phyloP scores from a whole-genome alignment of 495 filamentous ascomycete species.

The Haplographium delicatum region DNA sequence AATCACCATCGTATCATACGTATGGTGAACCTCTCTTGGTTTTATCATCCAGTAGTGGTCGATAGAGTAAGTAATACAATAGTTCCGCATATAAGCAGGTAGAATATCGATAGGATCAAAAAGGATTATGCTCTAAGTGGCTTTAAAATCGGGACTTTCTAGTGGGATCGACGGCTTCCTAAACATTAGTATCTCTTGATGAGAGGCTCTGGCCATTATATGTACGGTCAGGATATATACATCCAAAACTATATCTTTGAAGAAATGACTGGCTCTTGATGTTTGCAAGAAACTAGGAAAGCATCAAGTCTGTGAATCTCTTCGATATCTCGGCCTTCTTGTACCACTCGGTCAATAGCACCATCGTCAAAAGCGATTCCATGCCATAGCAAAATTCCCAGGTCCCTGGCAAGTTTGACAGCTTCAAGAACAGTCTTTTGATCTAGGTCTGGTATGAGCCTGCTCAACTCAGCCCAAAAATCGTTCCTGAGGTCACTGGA shows the following conservation, averaged over 20 bases:
- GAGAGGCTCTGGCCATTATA: too few relatives aligned
- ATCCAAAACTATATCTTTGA: neutral
- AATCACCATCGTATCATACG: too few relatives aligned
- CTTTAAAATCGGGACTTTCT: too few relatives aligned
- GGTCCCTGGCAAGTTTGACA: conserved; percentile 37
- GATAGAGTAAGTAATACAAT: too few relatives aligned
- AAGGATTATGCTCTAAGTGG: too few relatives aligned
- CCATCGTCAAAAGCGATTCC: conserved; percentile 57
- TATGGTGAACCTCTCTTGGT: too few relatives aligned
- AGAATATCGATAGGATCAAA: too few relatives aligned
- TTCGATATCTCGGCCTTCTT: conserved; percentile 38
- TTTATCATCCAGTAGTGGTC: too few relatives aligned
- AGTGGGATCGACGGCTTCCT: too few relatives aligned
- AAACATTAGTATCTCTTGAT: too few relatives aligned
- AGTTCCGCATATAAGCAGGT: too few relatives aligned
- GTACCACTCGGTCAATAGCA: conserved; percentile 45
- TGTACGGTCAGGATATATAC: too few relatives aligned
- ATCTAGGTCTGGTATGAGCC: conserved; percentile 31
- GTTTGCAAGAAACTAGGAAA: conserved; percentile 9
- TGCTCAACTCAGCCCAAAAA: conserved; percentile 43
- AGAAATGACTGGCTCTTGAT: neutral
- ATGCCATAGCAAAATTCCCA: conserved; percentile 54
- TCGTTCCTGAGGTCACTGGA: conserved; percentile 33
- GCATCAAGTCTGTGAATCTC: conserved; percentile 43
- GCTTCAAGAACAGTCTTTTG: conserved; percentile 23